Conservation (phyloP, 768 basidiomycete species). For the Podaxis carcinomalis region DNA sequence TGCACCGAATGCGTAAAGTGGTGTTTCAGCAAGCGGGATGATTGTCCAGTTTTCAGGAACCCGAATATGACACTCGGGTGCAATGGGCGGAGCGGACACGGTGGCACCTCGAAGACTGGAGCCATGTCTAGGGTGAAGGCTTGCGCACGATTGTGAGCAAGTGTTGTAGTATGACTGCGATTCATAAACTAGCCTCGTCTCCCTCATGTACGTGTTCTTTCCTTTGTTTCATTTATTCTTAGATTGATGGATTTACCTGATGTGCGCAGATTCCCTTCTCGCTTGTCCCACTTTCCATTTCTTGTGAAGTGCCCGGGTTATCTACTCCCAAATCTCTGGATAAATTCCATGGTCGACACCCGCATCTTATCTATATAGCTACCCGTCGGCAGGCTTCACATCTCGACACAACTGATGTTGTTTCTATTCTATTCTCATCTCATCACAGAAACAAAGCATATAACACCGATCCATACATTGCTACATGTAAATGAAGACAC, state of each 20-base stretch:
- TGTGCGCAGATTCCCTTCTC: background rate
- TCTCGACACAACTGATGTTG: background rate
- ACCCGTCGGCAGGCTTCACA: background rate
- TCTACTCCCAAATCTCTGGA: background rate
- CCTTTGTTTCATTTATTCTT: background rate
- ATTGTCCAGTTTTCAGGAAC: constrained; percentile 3
- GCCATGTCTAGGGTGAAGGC: background rate
- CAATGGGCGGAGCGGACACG: background rate
- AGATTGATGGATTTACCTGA: background rate
- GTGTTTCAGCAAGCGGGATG: constrained; percentile 18
- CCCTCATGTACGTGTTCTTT: constrained; percentile 5
- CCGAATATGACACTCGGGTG: background rate
- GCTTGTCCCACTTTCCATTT: background rate
- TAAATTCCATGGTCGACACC: background rate
- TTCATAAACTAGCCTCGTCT: background rate
- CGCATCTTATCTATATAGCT: background rate
- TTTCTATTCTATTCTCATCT: background rate
- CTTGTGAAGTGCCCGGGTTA: background rate
- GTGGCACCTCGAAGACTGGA: background rate
- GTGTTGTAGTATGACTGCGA: background rate
- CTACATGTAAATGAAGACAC: background rate
- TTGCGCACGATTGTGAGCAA: constrained; percentile 9
- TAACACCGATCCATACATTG: background rate
- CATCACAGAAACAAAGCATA: background rate
- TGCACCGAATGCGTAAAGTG: constrained; percentile 23